phyloP scores from a whole-genome alignment of 1,284 basidiomycete genomes.

The Leucoagaricus sp. region DNA sequence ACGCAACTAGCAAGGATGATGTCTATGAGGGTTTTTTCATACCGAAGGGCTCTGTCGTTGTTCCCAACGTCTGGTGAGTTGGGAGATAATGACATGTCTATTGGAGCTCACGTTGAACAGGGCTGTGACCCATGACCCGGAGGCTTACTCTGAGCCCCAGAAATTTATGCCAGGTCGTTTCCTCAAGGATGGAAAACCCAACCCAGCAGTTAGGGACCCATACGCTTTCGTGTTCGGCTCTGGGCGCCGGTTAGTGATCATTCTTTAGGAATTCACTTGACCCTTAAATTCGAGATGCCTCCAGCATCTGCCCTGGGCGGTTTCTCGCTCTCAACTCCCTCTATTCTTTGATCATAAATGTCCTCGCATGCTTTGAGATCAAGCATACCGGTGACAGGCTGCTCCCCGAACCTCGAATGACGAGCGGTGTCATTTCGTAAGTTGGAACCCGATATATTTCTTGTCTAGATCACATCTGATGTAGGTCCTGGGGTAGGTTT shows the following conservation, averaged over 20 bases:
- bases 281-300: neutral
- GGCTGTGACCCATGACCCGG: conserved; percentile 4
- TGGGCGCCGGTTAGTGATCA: conserved; percentile 10
- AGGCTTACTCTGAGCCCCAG: conserved; percentile 7
- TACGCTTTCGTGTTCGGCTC: conserved; percentile 8
- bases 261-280: neutral
- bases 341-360: neutral
- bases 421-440: neutral
- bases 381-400: neutral
- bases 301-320: conserved; percentile 6
- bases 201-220: conserved; percentile 5
- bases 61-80: conserved; percentile 2
- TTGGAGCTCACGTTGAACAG: neutral
- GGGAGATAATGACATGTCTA: neutral
- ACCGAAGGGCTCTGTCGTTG: conserved; percentile 1
- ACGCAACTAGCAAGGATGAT: conserved; percentile 2
- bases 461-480: neutral
- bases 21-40: conserved; percentile 11
- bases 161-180: conserved; percentile 14
- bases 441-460: neutral
- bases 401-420: neutral
- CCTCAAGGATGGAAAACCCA: conserved; percentile 4
- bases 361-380: conserved; percentile 6
- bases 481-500: neutral
- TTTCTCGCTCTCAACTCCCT: conserved; percentile 1